phyloP scores from a whole-genome alignment of 495 filamentous ascomycete species.

The Glarea lozoyensis region DNA sequence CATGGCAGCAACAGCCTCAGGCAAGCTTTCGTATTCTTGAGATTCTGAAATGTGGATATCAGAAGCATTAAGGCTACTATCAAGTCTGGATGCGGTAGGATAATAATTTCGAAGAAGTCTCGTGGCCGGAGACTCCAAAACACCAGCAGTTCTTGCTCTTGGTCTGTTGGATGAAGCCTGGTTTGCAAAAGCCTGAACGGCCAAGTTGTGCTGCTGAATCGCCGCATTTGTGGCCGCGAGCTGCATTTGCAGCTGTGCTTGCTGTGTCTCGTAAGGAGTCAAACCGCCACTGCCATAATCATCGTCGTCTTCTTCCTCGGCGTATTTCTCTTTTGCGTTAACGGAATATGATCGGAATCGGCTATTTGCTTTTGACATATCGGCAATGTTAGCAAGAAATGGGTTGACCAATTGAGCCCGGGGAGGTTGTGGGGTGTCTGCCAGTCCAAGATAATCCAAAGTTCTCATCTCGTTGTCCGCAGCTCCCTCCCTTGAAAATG shows the following conservation, averaged over 20 bases:
- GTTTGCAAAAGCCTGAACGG: slow-evolving; percentile 82
- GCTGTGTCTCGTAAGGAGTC: slow-evolving; percentile 60
- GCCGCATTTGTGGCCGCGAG: slow-evolving; percentile 78
- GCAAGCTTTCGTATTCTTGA: slow-evolving; percentile 60
- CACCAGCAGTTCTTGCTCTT: slow-evolving; percentile 75
- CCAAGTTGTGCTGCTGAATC: slow-evolving; percentile 87
- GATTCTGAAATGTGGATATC: slow-evolving; percentile 67
- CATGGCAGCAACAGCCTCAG: slow-evolving; percentile 72
- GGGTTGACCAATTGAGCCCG: slow-evolving; percentile 63
- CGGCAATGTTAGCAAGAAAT: slow-evolving; percentile 68
- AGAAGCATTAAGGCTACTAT: slow-evolving; percentile 72
- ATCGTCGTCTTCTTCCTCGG: slow-evolving; percentile 83
- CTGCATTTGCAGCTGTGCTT: slow-evolving; percentile 53
- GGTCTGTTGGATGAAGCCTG: slow-evolving; percentile 76
- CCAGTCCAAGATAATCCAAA: slow-evolving; percentile 89
- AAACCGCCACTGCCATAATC: slow-evolving; percentile 69
- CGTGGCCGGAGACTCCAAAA: slow-evolving; percentile 74
- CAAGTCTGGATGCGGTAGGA: slow-evolving; percentile 72
- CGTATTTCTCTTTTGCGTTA: slow-evolving; percentile 97
- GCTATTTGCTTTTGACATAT: slow-evolving; percentile 69
- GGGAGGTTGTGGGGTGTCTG: slow-evolving; percentile 82
- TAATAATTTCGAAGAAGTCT: slow-evolving; percentile 69
- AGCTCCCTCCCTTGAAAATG: slow-evolving; percentile 81
- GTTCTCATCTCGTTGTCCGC: slow-evolving; percentile 87
- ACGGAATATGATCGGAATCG: slow-evolving; percentile 95